Conservation (phyloP, 495 filamentous ascomycete species). For the Lepraria neglecta region DNA sequence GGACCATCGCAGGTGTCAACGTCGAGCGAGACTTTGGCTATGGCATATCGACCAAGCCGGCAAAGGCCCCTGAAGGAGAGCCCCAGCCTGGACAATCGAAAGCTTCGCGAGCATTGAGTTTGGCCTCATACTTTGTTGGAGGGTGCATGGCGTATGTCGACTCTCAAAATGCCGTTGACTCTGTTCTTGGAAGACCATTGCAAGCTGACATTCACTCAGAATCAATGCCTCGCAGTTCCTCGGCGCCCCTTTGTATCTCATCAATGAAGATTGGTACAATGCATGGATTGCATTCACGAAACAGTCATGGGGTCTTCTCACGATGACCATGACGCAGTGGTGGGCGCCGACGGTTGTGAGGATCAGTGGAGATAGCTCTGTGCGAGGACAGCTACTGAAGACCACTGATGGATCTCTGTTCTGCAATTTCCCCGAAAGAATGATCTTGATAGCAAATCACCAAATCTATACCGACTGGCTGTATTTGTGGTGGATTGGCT, state of each 20-base stretch:
- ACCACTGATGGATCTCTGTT: conserved; percentile 61
- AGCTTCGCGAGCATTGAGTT: conserved; percentile 25
- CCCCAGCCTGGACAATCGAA: conserved; percentile 25
- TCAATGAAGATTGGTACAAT: conserved; percentile 65
- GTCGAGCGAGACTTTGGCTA: conserved; percentile 20
- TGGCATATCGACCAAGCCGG: conserved; percentile 20
- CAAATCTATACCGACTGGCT: conserved; percentile 88
- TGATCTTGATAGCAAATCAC: conserved; percentile 79
- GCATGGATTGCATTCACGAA: conserved; percentile 74
- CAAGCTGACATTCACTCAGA: conserved; percentile 32
- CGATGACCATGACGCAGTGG: conserved; percentile 72
- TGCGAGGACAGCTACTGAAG: conserved; percentile 60
- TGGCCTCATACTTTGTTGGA: conserved; percentile 22
- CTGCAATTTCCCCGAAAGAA: conserved; percentile 65
- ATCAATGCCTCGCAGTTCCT: conserved; percentile 60
- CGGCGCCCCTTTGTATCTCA: conserved; percentile 61
- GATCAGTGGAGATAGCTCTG: conserved; percentile 68
- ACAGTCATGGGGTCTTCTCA: conserved; percentile 63
- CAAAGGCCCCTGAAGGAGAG: conserved; percentile 16
- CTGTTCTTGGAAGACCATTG: background rate
- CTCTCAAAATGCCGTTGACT: background rate
- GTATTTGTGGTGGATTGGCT: conserved; percentile 83
- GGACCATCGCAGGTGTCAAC: conserved; percentile 14
- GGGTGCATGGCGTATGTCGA: conserved; percentile 29
- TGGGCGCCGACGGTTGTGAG: conserved; percentile 71